These are phyloP conservation scores for Cytospora mali DNA, from an alignment of 2,329 filamentous ascomycete species.

Conservation along the genomic window DNA sequence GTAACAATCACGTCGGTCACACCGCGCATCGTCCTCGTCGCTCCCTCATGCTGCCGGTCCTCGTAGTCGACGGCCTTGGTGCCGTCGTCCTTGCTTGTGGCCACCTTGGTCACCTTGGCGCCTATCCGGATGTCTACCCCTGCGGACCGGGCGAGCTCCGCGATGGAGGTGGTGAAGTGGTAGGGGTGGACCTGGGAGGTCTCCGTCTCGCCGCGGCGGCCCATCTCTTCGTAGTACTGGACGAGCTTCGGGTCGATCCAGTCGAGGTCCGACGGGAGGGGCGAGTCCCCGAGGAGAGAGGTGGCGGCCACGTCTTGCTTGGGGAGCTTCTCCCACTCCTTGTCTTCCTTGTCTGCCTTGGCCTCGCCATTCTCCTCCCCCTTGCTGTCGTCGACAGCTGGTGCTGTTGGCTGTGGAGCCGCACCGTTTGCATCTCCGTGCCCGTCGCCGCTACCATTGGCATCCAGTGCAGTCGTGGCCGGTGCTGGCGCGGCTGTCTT, in stretches of 20 bases:
- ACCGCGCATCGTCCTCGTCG: conserved; percentile 41
- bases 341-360: conserved; percentile 37
- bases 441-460: conserved; percentile 12
- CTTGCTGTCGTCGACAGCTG: background rate
- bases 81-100: conserved; percentile 43
- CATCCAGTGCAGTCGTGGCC: conserved; percentile 15
- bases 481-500: conserved; percentile 20
- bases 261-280: conserved; percentile 76
- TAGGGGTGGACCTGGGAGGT: conserved; percentile 95
- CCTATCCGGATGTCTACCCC: conserved; percentile 70
- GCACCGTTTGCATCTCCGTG: conserved; percentile 5
- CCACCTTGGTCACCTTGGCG: conserved; percentile 68
- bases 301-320: conserved; percentile 58
- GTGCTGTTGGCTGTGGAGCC: background rate
- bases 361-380: conserved; percentile 22
- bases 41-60: conserved; percentile 47
- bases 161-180: conserved; percentile 86
- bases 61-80: conserved; percentile 64
- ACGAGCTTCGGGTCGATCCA: conserved; percentile 76
- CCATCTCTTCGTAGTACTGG: conserved; percentile 79
- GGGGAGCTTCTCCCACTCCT: conserved; percentile 63
- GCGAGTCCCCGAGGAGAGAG: conserved; percentile 55
- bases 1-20: conserved; percentile 57
- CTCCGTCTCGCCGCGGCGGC: conserved; percentile 63
- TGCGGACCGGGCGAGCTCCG: conserved; percentile 69